Conservation (phyloP, 2,329 filamentous ascomycete genomes). For the Chaetomiaceae sp. region DNA sequence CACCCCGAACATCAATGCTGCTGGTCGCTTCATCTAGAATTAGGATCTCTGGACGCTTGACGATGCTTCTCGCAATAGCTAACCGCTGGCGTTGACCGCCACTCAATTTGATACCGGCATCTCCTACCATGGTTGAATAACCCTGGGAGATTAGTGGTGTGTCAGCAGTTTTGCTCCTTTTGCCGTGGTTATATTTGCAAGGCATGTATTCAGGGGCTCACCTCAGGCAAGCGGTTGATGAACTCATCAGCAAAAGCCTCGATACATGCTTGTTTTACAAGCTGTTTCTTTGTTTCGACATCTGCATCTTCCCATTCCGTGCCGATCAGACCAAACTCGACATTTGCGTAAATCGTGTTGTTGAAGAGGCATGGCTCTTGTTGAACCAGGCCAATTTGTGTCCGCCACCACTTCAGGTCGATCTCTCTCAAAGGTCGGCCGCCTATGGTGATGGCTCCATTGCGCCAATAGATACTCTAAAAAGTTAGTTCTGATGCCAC, state of each 20-base stretch:
- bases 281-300: constrained; percentile 42
- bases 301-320: constrained; percentile 37
- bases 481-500: not conserved
- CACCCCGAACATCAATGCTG: constrained; percentile 49
- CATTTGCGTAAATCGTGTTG: constrained; percentile 49
- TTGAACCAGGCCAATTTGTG: constrained; percentile 42
- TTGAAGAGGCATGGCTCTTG: constrained; percentile 44
- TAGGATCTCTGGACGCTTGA: constrained; percentile 30
- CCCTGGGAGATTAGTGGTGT: constrained; percentile 46
- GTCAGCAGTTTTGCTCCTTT: not conserved
- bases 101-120: constrained; percentile 73
- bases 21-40: constrained; percentile 33
- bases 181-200: too few species aligned
- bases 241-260: constrained; percentile 69
- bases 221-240: constrained; percentile 57
- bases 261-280: constrained; percentile 60
- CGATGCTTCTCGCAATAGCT: constrained; percentile 44
- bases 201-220: constrained; percentile 27
- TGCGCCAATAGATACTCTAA: constrained; percentile 26
- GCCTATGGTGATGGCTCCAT: constrained; percentile 26
- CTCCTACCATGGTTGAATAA: constrained; percentile 71
- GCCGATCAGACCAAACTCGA: constrained; percentile 47
- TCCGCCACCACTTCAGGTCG: constrained; percentile 56
- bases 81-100: constrained; percentile 76
- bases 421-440: constrained; percentile 39